Conservation (phyloP, 352 stramenopile species). For the Phytopythium ostracodes region DNA sequence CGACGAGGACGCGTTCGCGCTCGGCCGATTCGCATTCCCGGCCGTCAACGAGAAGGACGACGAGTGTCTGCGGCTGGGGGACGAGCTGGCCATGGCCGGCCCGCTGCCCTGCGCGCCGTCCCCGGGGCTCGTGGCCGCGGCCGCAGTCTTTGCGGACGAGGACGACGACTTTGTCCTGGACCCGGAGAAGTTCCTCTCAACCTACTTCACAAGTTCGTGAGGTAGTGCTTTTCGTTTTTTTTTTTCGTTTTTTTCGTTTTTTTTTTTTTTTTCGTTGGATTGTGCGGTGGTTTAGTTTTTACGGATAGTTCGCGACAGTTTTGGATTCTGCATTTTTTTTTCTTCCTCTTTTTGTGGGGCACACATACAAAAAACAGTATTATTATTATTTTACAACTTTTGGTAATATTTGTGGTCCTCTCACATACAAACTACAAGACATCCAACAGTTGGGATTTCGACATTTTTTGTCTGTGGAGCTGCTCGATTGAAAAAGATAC, state of each 20-base stretch:
- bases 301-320: neutral
- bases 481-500: neutral
- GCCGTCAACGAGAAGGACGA: conserved; percentile 18
- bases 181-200: conserved; percentile 84
- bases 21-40: conserved; percentile 22
- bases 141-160: conserved; percentile 38
- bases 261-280: neutral
- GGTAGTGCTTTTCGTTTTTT: neutral
- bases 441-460: neutral
- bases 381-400: conserved; percentile 34
- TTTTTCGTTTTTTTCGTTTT: neutral
- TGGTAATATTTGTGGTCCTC: neutral
- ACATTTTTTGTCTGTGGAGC: too few relatives aligned
- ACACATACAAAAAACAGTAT: conserved; percentile 17
- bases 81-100: conserved; percentile 5
- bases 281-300: neutral
- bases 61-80: conserved; percentile 20
- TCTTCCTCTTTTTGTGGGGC: neutral
- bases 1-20: conserved; percentile 13
- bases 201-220: conserved; percentile 61
- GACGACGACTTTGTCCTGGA: conserved; percentile 85
- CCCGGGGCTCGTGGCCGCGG: conserved; percentile 22
- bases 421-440: neutral
- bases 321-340: neutral
- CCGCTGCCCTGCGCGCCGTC: conserved; percentile 18